A percentile compares a stretch with the other conserved stretches of the same genome.
phyloP scores from a whole-genome alignment of 768 basidiomycete species.

The Ephemerocybe angulata region DNA sequence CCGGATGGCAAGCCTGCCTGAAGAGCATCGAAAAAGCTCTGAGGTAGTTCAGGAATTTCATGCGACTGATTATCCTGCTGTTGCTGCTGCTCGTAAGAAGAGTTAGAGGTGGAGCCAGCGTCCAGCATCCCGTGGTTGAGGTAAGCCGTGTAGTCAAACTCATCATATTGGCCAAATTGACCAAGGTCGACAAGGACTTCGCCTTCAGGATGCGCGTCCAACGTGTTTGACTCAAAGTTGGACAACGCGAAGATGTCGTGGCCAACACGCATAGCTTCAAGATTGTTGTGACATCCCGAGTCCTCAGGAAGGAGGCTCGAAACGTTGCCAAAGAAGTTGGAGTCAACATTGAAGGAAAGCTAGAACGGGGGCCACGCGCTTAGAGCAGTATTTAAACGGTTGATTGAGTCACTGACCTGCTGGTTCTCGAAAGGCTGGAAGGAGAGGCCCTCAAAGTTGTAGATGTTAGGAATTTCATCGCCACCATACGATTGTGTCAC shows the following conservation, averaged over 20 bases:
- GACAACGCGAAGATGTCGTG: background rate
- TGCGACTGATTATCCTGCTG: background rate
- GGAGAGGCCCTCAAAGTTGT: background rate
- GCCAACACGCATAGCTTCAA: background rate
- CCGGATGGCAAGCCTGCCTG: background rate
- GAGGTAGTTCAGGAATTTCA: background rate
- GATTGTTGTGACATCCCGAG: background rate
- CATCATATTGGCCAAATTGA: background rate
- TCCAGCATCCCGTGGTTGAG: background rate
- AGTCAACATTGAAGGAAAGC: conserved; percentile 3
- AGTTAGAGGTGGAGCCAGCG: background rate
- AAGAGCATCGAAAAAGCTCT: background rate
- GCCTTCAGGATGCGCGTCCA: background rate
- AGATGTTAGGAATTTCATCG: background rate
- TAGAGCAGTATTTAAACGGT: too few species aligned
- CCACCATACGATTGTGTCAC: background rate
- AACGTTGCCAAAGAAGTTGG: background rate
- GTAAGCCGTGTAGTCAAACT: background rate
- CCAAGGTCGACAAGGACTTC: background rate
- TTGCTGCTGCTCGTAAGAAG: background rate
- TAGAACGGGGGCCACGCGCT: too few species aligned
- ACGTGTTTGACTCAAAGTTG: background rate
- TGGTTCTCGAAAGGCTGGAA: background rate
- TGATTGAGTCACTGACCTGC: background rate
- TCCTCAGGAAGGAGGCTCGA: background rate